Base-by-base conservation (phyloP, 2,329 filamentous ascomycete species). In the Nothophaeocryptopus gaeumannii region DNA sequence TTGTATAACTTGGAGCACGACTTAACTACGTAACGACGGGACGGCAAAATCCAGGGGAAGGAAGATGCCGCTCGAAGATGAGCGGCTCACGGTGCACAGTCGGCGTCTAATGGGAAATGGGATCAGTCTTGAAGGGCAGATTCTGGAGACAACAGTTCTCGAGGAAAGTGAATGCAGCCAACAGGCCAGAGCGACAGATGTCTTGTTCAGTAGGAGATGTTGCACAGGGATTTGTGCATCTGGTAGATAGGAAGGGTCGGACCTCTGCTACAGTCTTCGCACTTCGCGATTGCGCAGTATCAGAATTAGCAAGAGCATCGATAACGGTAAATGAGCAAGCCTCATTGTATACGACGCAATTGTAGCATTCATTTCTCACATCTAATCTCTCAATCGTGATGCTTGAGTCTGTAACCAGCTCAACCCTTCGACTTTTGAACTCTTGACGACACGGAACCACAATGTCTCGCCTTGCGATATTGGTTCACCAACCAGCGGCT, bases 1-100 rank as follows among this genome's bases (percentile, higher is more conserved):
- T 54, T 56, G 47, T 57, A 55, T 53, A 54, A 50, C 54, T 46
- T 53, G 37, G 13, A 45, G 39, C 43, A 50, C 48, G 43, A 48
- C 32, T 40, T 54, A 37, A 50, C 47, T 45, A 44, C 31, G 47
- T 52, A 45, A 54, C 39, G 51, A 51, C 40, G 49, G 45, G 38
- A 51, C 39, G 48, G 44, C 29, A 16, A 38, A 45, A 38, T 36
- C 34, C 44, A 52, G 40, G 39, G 29, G 44, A 15, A 16, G 15
- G 35, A 30, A 34, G 26, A 11, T 36, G 42, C 35, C 16, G 39
- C 14, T 31, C 12, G 31, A 29, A 43, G 39, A 35, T 9, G 13
- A 43, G 42, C 40, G 20, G 42, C 39, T 26, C 20, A 12, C 30
- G 44, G 35, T 46, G 36, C 14, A 44, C 20, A 46, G 20, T 30